A percentile compares a stretch with the other conserved stretches of the same genome.
Conservation (phyloP, 2,329 filamentous ascomycete genomes). For the Ilyonectria mors-panacis region DNA sequence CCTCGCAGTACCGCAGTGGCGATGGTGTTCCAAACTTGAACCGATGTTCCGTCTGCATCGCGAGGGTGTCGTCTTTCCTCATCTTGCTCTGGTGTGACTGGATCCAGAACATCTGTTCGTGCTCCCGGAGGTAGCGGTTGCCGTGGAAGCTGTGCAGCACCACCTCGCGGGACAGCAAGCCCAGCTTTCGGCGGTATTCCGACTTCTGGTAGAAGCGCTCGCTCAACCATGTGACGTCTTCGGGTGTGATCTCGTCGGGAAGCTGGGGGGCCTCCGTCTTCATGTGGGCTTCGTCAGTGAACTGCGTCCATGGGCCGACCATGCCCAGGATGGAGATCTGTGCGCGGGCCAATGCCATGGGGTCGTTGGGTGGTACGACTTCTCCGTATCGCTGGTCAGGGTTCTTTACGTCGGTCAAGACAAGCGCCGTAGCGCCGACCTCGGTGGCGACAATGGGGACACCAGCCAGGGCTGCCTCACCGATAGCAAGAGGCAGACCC, state of each 20-base stretch:
- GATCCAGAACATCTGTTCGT: constrained; percentile 43
- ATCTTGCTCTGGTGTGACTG: constrained; percentile 37
- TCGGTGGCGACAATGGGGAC: constrained; percentile 41
- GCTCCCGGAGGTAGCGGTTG: constrained; percentile 36
- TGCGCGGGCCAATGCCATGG: constrained; percentile 36
- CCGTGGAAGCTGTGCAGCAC: constrained; percentile 40
- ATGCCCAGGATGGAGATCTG: constrained; percentile 38
- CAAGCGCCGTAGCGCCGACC: constrained; percentile 37
- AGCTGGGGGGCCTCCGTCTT: constrained; percentile 12
- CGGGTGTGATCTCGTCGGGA: constrained; percentile 35
- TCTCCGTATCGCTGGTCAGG: constrained; percentile 39
- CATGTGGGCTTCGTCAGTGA: constrained; percentile 28
- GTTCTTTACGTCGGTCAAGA: constrained; percentile 37
- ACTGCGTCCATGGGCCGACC: constrained; percentile 38
- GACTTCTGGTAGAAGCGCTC: constrained; percentile 34
- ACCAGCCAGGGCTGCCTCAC: constrained; percentile 37
- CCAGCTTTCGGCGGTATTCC: constrained; percentile 31
- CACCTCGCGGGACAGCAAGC: constrained; percentile 33
- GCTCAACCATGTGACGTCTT: constrained; percentile 34
- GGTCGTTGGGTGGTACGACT: constrained; percentile 38
- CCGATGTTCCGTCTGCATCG: constrained; percentile 10
- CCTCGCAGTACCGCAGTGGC: constrained; percentile 32
- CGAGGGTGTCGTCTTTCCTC: constrained; percentile 18
- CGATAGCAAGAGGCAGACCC: constrained; percentile 38
- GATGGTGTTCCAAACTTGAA: constrained; percentile 32